A percentile compares a stretch with the other conserved stretches of the same genome.
phyloP scores from a whole-genome alignment of 441 rosid genomes.

The Bocquillonia castaneifolia region DNA sequence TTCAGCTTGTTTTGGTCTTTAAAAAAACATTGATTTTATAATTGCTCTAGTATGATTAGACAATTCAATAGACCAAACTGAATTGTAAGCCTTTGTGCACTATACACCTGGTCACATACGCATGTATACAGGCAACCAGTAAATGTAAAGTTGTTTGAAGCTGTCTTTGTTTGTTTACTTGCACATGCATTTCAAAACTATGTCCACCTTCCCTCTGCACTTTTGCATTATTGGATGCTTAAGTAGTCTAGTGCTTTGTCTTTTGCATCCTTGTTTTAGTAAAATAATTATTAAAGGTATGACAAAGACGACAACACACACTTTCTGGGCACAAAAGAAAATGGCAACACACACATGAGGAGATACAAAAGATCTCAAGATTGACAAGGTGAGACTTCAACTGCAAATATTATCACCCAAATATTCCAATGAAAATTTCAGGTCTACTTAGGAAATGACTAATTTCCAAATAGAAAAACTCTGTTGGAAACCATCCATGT shows the following conservation, averaged over 20 bases:
- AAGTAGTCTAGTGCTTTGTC: background rate
- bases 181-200: no score
- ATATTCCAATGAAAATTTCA: background rate
- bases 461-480: background rate
- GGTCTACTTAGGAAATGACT: background rate
- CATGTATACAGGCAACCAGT: background rate
- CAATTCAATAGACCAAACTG: no score
- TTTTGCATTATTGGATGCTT: background rate
- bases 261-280: background rate
- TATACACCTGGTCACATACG: background rate
- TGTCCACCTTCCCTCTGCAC: no score
- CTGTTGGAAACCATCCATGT: background rate
- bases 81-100: no score
- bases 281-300: background rate
- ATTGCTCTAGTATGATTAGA: no score
- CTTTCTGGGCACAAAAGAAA: background rate
- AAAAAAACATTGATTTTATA: no score
- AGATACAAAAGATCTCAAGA: background rate
- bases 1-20: background rate
- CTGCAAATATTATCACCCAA: background rate
- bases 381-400: background rate
- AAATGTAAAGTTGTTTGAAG: no score
- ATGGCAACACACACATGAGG: background rate
- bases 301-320: background rate
- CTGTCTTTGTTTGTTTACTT: no score